Conservation (phyloP, 2,329 filamentous ascomycete species). For the Penicillium sumatraense region DNA sequence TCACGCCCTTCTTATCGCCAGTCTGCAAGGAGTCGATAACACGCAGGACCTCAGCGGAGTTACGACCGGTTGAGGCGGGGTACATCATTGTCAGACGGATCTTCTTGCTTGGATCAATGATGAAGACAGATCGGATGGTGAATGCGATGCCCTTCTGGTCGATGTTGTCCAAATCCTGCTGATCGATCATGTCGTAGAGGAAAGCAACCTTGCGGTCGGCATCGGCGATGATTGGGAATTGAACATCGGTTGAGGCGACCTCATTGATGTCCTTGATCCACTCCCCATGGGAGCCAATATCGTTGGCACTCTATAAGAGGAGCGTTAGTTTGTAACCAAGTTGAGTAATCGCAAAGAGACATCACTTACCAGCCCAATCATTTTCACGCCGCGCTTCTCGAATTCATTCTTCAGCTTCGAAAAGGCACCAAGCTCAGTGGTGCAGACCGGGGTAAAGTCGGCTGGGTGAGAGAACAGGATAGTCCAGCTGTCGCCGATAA, state of each 20-base stretch:
- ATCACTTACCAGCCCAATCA: slow-evolving; percentile 73
- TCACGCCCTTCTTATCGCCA: slow-evolving; percentile 86
- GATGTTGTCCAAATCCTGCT: slow-evolving; percentile 82
- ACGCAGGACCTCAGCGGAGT: slow-evolving; percentile 78
- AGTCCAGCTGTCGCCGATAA: slow-evolving; percentile 70
- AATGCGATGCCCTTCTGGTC: slow-evolving; percentile 82
- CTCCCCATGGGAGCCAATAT: slow-evolving; percentile 23
- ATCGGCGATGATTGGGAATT: slow-evolving; percentile 82
- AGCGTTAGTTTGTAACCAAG: neutral
- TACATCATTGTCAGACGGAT: slow-evolving; percentile 93
- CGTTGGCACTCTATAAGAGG: slow-evolving; percentile 66
- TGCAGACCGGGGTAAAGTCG: slow-evolving; percentile 95
- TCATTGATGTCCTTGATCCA: slow-evolving; percentile 71
- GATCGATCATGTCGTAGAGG: slow-evolving; percentile 82
- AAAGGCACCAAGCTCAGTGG: slow-evolving; percentile 91
- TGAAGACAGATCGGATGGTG: slow-evolving; percentile 92
- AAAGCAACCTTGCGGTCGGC: slow-evolving; percentile 78
- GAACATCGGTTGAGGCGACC: slow-evolving; percentile 71
- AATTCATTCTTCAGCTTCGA: slow-evolving; percentile 89
- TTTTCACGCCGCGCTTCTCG: slow-evolving; percentile 82
- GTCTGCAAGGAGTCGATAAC: slow-evolving; percentile 81
- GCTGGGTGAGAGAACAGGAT: slow-evolving; percentile 71
- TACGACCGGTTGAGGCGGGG: slow-evolving; percentile 87
- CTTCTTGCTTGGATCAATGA: slow-evolving; percentile 93
- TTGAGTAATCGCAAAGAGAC: neutral